Percentiles rank a stretch among this genome's conserved stretches.
phyloP scores from a whole-genome alignment of 2,329 filamentous ascomycete species.

The Fusarium buharicum region DNA sequence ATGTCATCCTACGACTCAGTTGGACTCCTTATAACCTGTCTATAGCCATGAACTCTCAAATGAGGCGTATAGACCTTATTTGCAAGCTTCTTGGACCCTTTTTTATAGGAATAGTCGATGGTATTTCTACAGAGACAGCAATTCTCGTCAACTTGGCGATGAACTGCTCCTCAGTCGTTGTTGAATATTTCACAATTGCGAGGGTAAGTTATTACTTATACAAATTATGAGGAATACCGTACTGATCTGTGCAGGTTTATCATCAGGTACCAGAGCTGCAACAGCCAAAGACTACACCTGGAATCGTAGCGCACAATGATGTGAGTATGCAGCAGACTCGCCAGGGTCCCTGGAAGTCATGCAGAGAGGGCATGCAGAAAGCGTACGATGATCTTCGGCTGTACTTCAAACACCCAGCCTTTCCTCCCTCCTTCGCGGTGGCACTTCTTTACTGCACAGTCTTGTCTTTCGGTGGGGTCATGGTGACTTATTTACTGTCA shows the following conservation, averaged over 20 bases:
- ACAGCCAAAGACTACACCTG: constrained; percentile 29
- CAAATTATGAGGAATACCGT: too few species aligned
- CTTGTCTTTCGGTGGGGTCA: constrained; percentile 68
- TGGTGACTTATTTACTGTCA: constrained; percentile 71
- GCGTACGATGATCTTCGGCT: constrained; percentile 40
- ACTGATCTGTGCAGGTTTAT: constrained; percentile 41
- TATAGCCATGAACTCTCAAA: constrained; percentile 63
- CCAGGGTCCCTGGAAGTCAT: background rate
- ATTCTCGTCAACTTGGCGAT: constrained; percentile 61
- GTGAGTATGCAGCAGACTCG: background rate
- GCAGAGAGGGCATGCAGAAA: constrained; percentile 24
- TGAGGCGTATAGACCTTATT: constrained; percentile 70
- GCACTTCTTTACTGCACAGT: constrained; percentile 72
- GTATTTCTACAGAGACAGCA: constrained; percentile 58
- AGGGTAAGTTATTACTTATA: constrained; percentile 3
- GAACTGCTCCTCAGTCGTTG: constrained; percentile 58
- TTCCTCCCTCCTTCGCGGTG: constrained; percentile 69
- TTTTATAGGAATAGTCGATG: constrained; percentile 63
- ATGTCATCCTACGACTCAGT: background rate
- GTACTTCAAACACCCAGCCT: constrained; percentile 65
- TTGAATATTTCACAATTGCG: constrained; percentile 65
- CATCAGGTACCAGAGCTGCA: constrained; percentile 44
- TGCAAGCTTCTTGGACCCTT: constrained; percentile 69
- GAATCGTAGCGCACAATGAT: constrained; percentile 1
- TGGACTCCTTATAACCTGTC: background rate